Base-by-base conservation (phyloP, 768 basidiomycete species). In the Hortiboletus campestris region DNA sequence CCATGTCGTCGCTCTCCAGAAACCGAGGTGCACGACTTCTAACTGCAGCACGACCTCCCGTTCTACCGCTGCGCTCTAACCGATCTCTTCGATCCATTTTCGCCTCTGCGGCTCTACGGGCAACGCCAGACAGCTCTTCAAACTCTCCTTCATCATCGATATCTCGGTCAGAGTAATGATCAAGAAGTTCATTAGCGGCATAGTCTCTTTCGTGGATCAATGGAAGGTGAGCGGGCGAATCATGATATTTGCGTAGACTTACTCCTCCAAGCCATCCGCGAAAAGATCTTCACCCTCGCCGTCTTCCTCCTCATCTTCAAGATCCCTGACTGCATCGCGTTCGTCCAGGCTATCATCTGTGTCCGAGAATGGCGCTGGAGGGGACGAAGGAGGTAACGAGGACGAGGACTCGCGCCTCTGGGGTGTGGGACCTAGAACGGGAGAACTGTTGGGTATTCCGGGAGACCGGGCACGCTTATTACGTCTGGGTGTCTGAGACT, bases 201-300 rank as follows among this genome's bases (percentile, higher is more conserved):
- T 99, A 98, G 66, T 98, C 96, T 53, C 89, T 91, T 63, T 38
- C 16, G 14, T 53, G 31, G 25, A 42, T 43, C 14, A 25, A 54
- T 42, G 36, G 45, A 48, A 43, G 25, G 42, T 62, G 52, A 62
- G 60, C 48, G 25, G 46, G 45, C 59, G 22, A 50, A 29, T 39
- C 19, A 46, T 38, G 42, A 39, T 31, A 42, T 43, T 13, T 49
- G 38, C 34, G 56, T 35, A 57, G 46, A 70, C 84, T 62, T 67
- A 91, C 95, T 79, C 80, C 70, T 89, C 83, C 55, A 91, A 72
- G 47, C 76, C 78, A n/a, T 94, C 85, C 34, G 80, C 90, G 71
- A 95, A 98, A 41, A 99, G 83, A 74, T 98, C 96, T 71, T 98
- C 96, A 36, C 84, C 93, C 20, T 89, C 91, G n/a, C 81, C 93